A percentile compares a stretch with the other conserved stretches of the same genome.
Evolutionary conservation across 2,329 filamentous ascomycete species (phyloP).

Genomic region (Metarhizium anisopliae): DNA sequence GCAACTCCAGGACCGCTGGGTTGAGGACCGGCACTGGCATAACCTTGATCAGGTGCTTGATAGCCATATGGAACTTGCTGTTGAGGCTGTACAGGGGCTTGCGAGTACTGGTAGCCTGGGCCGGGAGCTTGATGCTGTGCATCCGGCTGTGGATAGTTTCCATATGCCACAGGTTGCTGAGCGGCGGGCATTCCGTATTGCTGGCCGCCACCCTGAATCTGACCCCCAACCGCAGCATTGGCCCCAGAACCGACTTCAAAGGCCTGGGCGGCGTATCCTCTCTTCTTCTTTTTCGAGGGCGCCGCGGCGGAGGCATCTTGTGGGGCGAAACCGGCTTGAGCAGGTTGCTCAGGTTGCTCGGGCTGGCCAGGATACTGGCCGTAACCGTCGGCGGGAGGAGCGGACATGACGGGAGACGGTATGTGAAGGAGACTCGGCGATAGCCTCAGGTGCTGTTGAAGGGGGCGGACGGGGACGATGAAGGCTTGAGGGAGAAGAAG

Average conservation of each 20-base stretch:
- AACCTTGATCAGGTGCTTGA: slow-evolving; percentile 50
- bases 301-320: slow-evolving; percentile 29
- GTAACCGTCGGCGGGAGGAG: slow-evolving; percentile 47
- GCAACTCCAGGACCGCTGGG: slow-evolving; percentile 43
- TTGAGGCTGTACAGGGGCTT: slow-evolving; percentile 35
- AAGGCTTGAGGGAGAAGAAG: slow-evolving; percentile 1
- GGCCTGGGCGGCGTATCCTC: slow-evolving; percentile 86
- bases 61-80: slow-evolving; percentile 30
- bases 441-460: slow-evolving; percentile 3
- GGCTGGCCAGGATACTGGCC: slow-evolving; percentile 37
- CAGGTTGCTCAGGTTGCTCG: slow-evolving; percentile 32
- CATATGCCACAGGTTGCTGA: slow-evolving; percentile 40
- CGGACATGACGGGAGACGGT: slow-evolving; percentile 40
- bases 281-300: slow-evolving; percentile 73
- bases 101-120: slow-evolving; percentile 32
- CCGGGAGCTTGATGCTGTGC: slow-evolving; percentile 25
- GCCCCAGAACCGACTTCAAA: slow-evolving; percentile 87
- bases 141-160: slow-evolving; percentile 48
- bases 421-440: slow-evolving; percentile 14
- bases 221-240: slow-evolving; percentile 56
- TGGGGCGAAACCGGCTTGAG: slow-evolving; percentile 22
- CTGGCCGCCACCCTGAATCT: slow-evolving; percentile 27
- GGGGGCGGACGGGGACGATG: slow-evolving; percentile 1
- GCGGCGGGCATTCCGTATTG: slow-evolving; percentile 38
- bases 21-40: slow-evolving; percentile 32